Evolutionary conservation across 2,329 filamentous ascomycete species (phyloP).

Genomic region (Lomentospora prolificans): DNA sequence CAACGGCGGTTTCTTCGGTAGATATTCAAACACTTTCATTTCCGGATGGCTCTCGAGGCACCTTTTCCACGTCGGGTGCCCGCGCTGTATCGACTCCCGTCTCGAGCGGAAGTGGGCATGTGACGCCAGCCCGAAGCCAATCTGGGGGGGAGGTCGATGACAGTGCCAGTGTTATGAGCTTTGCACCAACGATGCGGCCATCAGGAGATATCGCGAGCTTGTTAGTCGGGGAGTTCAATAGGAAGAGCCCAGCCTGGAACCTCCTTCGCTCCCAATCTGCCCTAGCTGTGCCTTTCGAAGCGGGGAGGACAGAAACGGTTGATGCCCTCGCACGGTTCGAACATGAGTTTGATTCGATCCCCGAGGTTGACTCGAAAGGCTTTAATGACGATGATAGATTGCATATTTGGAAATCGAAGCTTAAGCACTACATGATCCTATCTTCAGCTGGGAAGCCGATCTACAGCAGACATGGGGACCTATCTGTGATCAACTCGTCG

Average conservation of each 20-base stretch:
- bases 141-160: slow-evolving; percentile 46
- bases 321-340: slow-evolving; percentile 57
- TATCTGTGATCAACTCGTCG: slow-evolving; percentile 82
- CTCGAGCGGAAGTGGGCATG: slow-evolving; percentile 19
- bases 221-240: slow-evolving; percentile 59
- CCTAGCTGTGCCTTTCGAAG: slow-evolving; percentile 51
- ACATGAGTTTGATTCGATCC: slow-evolving; percentile 68
- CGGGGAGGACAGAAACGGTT: slow-evolving; percentile 30
- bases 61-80: slow-evolving; percentile 37
- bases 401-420: slow-evolving; percentile 74
- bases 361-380: slow-evolving; percentile 35
- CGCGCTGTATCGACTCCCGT: slow-evolving; percentile 26
- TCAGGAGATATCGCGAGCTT: slow-evolving; percentile 72
- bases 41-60: slow-evolving; percentile 58
- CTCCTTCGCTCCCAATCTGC: slow-evolving; percentile 54
- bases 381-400: slow-evolving; percentile 50
- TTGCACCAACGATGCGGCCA: slow-evolving; percentile 51
- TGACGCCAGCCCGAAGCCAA: slow-evolving; percentile 24
- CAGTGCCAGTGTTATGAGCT: slow-evolving; percentile 56
- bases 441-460: slow-evolving; percentile 96
- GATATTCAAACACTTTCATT: slow-evolving; percentile 71
- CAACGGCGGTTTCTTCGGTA: slow-evolving; percentile 73
- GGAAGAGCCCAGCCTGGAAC: slow-evolving; percentile 59
- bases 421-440: slow-evolving; percentile 94
- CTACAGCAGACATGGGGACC: slow-evolving; percentile 88